Evolutionary conservation across 768 basidiomycete genomes (phyloP).

Genomic region (Macrolepiota fuliginosa): DNA sequence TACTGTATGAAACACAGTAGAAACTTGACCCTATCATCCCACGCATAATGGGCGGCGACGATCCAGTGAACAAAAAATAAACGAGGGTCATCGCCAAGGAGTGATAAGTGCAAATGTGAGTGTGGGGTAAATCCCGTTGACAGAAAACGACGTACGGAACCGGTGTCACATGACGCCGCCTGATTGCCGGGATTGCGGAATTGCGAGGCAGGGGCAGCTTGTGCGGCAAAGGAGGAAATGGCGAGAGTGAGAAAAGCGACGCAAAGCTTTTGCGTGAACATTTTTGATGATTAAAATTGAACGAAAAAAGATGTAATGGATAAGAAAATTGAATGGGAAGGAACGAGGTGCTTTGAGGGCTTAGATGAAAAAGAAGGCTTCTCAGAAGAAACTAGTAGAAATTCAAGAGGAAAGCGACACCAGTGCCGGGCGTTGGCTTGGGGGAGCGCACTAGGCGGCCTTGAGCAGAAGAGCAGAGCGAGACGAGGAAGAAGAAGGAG

Average conservation of each 20-base stretch:
- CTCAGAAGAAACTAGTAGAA: slow-evolving; percentile 4
- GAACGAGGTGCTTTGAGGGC: slow-evolving; percentile 14
- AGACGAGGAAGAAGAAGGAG: slow-evolving; percentile 10
- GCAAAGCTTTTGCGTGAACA: slow-evolving; percentile 37
- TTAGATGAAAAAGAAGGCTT: slow-evolving; percentile 23
- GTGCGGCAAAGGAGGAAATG: slow-evolving; percentile 28
- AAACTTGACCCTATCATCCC: slow-evolving; percentile 12
- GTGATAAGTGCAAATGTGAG: slow-evolving; percentile 13
- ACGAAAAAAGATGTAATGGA: slow-evolving; percentile 11
- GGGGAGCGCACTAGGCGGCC: slow-evolving; percentile 38
- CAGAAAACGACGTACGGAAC: not conserved
- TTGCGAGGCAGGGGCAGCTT: slow-evolving; percentile 28
- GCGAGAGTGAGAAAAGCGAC: slow-evolving; percentile 38
- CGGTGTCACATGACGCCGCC: slow-evolving; percentile 5
- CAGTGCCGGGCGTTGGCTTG: slow-evolving; percentile 43
- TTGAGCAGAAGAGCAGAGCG: slow-evolving; percentile 17
- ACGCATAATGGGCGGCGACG: slow-evolving; percentile 11
- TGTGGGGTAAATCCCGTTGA: not conserved
- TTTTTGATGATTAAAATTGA: slow-evolving; percentile 22
- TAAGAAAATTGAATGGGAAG: slow-evolving; percentile 3
- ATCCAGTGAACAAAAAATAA: slow-evolving; percentile 10
- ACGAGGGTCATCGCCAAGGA: not conserved
- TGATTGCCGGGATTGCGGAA: not conserved
- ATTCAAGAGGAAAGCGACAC: slow-evolving; percentile 35
- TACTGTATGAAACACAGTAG: slow-evolving; percentile 26